A percentile compares a stretch with the other conserved stretches of the same genome.
These are phyloP conservation scores for Corylus americana DNA, from an alignment of 306 rosid genomes.

Conservation along the genomic window DNA sequence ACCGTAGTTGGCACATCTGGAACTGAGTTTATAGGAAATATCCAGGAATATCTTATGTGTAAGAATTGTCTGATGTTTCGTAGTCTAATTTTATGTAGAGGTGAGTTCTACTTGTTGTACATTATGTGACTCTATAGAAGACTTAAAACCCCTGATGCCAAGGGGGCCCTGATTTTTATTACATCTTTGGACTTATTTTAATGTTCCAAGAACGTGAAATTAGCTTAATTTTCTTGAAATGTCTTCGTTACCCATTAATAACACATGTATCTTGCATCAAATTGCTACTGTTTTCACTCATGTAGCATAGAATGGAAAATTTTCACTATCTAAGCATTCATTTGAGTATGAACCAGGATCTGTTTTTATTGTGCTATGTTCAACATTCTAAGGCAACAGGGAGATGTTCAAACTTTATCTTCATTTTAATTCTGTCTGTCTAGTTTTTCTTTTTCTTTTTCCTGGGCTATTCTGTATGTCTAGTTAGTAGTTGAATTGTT, in stretches of 20 bases:
- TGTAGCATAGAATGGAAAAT: background rate
- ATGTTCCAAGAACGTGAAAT: slow-evolving; percentile 35
- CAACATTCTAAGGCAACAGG: background rate
- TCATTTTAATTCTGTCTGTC: background rate
- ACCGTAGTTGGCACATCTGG: slow-evolving; percentile 34
- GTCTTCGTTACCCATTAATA: slow-evolving; percentile 25
- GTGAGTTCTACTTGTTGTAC: slow-evolving; percentile 51
- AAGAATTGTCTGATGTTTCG: slow-evolving; percentile 28
- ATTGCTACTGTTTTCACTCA: slow-evolving; percentile 5
- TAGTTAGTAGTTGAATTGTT: background rate
- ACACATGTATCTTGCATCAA: slow-evolving; percentile 31
- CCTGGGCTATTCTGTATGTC: background rate
- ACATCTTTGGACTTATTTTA: slow-evolving; percentile 31
- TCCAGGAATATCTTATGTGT: slow-evolving; percentile 34
- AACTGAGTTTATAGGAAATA: slow-evolving; percentile 36
- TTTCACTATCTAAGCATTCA: background rate
- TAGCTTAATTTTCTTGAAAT: slow-evolving; percentile 27
- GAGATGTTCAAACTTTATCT: background rate
- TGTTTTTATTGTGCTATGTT: too few species aligned
- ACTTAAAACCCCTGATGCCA: slow-evolving; percentile 34
- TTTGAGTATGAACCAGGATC: background rate
- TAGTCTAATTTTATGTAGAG: slow-evolving; percentile 49
- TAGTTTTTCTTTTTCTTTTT: too few species aligned
- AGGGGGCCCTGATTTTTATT: slow-evolving; percentile 42
- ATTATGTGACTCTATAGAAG: slow-evolving; percentile 55